phyloP scores from a whole-genome alignment of 495 filamentous ascomycete species.

The Eremomyces bilateralis region DNA sequence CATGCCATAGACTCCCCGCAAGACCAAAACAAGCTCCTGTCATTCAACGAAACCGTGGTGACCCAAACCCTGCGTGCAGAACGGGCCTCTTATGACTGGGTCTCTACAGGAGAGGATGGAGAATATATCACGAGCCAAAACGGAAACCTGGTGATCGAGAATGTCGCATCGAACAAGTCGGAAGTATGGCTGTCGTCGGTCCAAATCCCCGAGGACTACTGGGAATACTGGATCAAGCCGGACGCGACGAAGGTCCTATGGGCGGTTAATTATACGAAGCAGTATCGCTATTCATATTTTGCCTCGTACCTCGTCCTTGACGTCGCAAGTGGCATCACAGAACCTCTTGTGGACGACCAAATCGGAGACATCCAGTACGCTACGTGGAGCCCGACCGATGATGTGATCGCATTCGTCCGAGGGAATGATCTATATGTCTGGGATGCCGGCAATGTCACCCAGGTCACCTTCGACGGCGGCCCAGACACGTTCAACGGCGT shows the following conservation, averaged over 20 bases:
- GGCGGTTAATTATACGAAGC: conserved; percentile 26
- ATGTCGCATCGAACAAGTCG: conserved; percentile 25
- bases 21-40: too few relatives aligned
- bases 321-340: conserved; percentile 21
- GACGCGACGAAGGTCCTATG: conserved; percentile 26
- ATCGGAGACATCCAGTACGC: conserved; percentile 35
- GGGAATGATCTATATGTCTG: conserved; percentile 35
- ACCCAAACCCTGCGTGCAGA: too few relatives aligned
- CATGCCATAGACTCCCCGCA: too few relatives aligned
- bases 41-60: too few relatives aligned
- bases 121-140: conserved; percentile 26
- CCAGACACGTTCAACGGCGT: conserved; percentile 34
- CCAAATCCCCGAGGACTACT: conserved; percentile 15
- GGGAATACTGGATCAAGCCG: conserved; percentile 21
- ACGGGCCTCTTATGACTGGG: conserved; percentile 28
- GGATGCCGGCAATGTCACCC: conserved; percentile 23
- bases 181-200: conserved; percentile 22
- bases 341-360: conserved; percentile 25
- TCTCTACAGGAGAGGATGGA: conserved; percentile 19
- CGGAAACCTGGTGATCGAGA: conserved; percentile 25
- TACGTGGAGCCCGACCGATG: conserved; percentile 23
- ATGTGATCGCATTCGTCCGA: conserved; percentile 32
- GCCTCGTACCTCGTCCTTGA: conserved; percentile 34
- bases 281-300: conserved; percentile 35
- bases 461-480: conserved; percentile 31